Conservation (phyloP, 345 rosid species). For the Eucalyptus curtisii region DNA sequence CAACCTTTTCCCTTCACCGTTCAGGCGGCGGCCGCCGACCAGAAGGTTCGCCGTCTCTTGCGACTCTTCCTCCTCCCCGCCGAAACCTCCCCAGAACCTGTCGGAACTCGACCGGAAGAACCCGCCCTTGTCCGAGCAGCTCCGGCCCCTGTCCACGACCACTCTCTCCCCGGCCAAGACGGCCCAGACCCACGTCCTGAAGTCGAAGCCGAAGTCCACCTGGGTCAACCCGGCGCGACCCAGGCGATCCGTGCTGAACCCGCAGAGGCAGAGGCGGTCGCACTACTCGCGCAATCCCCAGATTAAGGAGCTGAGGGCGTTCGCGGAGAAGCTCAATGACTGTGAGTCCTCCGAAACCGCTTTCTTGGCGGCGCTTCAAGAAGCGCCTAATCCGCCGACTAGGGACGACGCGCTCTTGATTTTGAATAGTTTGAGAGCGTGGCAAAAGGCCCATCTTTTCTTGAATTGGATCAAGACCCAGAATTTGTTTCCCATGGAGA, state of each 20-base stretch:
- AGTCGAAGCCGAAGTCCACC: slow-evolving; percentile 60
- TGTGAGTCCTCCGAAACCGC: slow-evolving; percentile 33
- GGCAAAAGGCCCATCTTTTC: slow-evolving; percentile 65
- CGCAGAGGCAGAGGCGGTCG: slow-evolving; percentile 67
- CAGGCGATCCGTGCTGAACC: slow-evolving; percentile 76
- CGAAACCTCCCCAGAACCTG: slow-evolving; percentile 18
- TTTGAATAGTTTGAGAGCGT: slow-evolving; percentile 51
- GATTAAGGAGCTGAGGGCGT: slow-evolving; percentile 44
- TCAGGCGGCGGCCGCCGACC: slow-evolving; percentile 15
- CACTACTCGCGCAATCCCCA: slow-evolving; percentile 50
- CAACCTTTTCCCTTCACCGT: slow-evolving; percentile 9
- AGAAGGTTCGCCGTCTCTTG: slow-evolving; percentile 32
- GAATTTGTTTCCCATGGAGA: slow-evolving; percentile 70
- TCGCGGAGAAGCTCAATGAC: slow-evolving; percentile 61
- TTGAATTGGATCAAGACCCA: slow-evolving; percentile 61
- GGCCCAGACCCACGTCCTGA: slow-evolving; percentile 25
- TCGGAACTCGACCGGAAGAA: slow-evolving; percentile 18
- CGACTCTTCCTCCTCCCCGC: slow-evolving; percentile 6
- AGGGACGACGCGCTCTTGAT: slow-evolving; percentile 62
- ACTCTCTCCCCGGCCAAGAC: slow-evolving; percentile 27
- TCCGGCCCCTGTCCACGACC: slow-evolving; percentile 61
- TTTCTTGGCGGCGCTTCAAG: slow-evolving; percentile 32
- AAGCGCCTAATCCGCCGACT: slow-evolving; percentile 42
- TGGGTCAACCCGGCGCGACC: slow-evolving; percentile 84
- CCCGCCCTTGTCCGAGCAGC: slow-evolving; percentile 79